These are phyloP conservation scores for Thielaviopsis populi DNA, from an alignment of 2,329 filamentous ascomycete species.

Conservation along the genomic window DNA sequence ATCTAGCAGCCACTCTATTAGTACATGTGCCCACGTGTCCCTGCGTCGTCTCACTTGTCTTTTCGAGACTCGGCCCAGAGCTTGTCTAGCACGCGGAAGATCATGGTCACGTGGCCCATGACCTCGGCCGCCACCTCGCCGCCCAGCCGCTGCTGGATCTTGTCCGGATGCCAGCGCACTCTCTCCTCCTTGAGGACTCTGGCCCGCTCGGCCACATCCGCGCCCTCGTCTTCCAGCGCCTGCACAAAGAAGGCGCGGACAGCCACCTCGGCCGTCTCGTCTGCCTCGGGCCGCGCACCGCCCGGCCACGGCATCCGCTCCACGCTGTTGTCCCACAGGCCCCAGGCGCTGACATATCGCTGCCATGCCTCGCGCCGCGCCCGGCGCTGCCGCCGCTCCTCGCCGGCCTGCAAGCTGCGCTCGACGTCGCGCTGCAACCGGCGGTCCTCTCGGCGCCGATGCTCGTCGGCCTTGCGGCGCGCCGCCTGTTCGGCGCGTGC, in stretches of 20 bases:
- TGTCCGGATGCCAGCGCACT: slow-evolving; percentile 93
- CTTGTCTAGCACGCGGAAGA: slow-evolving; percentile 80
- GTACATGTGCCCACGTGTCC: no score
- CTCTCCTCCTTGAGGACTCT: slow-evolving; percentile 63
- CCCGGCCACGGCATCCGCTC: slow-evolving; percentile 51
- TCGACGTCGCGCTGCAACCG: slow-evolving; percentile 52
- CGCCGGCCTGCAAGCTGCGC: slow-evolving; percentile 49
- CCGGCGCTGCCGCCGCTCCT: slow-evolving; percentile 42
- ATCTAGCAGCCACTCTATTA: neutral
- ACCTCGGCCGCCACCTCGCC: slow-evolving; percentile 53
- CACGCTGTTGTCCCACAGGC: slow-evolving; percentile 31
- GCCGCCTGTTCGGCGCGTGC: slow-evolving; percentile 24
- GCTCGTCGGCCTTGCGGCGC: slow-evolving; percentile 23
- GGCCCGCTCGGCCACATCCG: slow-evolving; percentile 31
- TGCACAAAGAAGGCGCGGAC: slow-evolving; percentile 55
- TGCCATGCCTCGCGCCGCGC: slow-evolving; percentile 53
- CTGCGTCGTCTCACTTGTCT: neutral
- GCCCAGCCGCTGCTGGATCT: slow-evolving; percentile 81
- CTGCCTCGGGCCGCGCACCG: neutral
- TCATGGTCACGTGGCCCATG: slow-evolving; percentile 67
- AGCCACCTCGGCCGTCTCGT: slow-evolving; percentile 29
- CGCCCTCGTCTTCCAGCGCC: slow-evolving; percentile 24
- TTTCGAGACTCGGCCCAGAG: slow-evolving; percentile 34
- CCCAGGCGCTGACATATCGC: slow-evolving; percentile 40
- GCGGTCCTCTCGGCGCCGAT: slow-evolving; percentile 21